phyloP scores from a whole-genome alignment of 106 monocot genomes.

The Dendrobium chrysotoxum region DNA sequence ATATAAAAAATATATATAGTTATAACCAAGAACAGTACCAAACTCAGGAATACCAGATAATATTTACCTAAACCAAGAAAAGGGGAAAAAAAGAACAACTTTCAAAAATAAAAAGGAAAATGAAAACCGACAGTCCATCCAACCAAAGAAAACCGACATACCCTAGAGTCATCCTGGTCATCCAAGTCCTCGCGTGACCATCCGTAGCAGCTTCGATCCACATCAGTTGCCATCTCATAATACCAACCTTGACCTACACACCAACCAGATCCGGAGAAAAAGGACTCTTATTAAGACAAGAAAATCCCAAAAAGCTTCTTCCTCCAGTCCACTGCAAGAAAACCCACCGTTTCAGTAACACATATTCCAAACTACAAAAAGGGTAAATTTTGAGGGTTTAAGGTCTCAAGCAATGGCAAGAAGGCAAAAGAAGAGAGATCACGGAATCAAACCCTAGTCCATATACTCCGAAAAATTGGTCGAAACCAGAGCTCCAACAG shows the following conservation, averaged over 20 bases:
- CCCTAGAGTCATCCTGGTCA: slow-evolving; percentile 28
- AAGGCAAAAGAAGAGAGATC: background rate
- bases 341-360: background rate
- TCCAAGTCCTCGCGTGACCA: slow-evolving; percentile 32
- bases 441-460: background rate
- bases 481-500: background rate
- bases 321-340: background rate
- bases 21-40: background rate
- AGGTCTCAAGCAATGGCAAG: background rate
- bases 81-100: background rate
- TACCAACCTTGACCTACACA: background rate
- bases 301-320: background rate
- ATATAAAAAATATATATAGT: background rate
- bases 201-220: slow-evolving; percentile 28
- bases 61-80: background rate
- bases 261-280: background rate
- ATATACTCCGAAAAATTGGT: background rate
- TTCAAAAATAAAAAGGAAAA: background rate
- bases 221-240: slow-evolving; percentile 36
- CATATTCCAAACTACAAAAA: background rate
- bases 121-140: background rate
- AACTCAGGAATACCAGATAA: background rate
- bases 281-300: background rate
- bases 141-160: slow-evolving; percentile 9
- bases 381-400: background rate